These are phyloP conservation scores for Skeletonema potamos DNA, from an alignment of 108 stramenopile genomes.

Conservation along the genomic window DNA sequence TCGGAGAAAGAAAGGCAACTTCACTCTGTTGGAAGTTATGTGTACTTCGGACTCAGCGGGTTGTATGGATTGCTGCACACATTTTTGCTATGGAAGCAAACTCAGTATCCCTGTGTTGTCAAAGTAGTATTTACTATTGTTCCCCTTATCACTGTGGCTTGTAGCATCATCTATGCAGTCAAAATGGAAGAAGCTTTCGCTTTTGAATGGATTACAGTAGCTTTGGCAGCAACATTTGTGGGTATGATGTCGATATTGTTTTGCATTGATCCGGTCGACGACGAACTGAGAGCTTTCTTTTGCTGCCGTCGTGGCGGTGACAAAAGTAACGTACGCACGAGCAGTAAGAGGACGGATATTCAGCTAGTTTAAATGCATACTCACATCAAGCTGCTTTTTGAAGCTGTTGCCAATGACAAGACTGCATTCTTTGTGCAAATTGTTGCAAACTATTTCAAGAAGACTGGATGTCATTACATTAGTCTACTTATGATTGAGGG, in stretches of 20 bases:
- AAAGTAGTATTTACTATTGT: slow-evolving; percentile 28
- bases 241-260: not conserved
- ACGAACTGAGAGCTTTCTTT: not conserved
- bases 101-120: slow-evolving; percentile 26
- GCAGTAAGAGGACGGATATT: too few species aligned
- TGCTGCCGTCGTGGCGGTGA: not conserved
- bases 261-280: not conserved
- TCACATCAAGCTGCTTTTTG: too few species aligned
- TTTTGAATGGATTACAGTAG: not conserved
- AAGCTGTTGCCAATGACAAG: too few species aligned
- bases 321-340: too few species aligned
- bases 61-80: slow-evolving; percentile 30
- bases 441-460: too few species aligned
- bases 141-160: slow-evolving; percentile 9
- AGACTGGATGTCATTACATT: too few species aligned
- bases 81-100: slow-evolving; percentile 34
- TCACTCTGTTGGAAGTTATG: slow-evolving; percentile 15
- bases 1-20: not conserved
- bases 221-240: not conserved
- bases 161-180: slow-evolving; percentile 13
- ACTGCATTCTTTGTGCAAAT: too few species aligned
- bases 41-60: slow-evolving; percentile 32
- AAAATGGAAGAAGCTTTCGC: slow-evolving; percentile 5
- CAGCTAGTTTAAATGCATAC: too few species aligned
- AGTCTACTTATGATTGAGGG: too few species aligned